Percentiles rank a stretch among this genome's conserved stretches.
Conservation (phyloP, 1,139 yeast species). For the Hansenula sp. region DNA sequence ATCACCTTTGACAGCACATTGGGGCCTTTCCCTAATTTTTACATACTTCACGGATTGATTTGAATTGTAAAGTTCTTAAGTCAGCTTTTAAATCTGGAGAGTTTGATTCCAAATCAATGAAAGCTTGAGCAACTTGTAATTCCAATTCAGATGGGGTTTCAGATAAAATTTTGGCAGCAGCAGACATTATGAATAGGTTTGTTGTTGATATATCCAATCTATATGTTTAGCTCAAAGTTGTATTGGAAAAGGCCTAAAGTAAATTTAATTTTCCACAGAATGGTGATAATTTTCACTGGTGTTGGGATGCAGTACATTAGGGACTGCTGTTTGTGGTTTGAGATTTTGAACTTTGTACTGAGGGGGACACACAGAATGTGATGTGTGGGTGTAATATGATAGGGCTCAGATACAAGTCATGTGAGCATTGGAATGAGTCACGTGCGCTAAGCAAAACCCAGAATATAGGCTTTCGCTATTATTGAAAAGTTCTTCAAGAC, state of each 20-base stretch:
- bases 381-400: no score
- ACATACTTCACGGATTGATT: conserved; percentile 87
- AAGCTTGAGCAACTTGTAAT: conserved; percentile 99
- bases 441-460: no score
- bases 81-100: conserved; percentile 95
- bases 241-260: background rate
- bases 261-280: no score
- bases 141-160: conserved; percentile 96
- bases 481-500: no score
- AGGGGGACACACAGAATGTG: no score
- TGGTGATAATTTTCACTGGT: no score
- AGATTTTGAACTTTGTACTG: no score
- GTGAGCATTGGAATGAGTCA: no score
- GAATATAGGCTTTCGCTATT: no score
- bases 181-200: conserved; percentile 63
- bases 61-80: conserved; percentile 97
- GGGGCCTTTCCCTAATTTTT: conserved; percentile 2
- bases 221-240: background rate
- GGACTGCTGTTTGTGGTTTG: no score
- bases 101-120: conserved; percentile 93
- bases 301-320: no score
- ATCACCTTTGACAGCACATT: background rate
- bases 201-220: background rate
- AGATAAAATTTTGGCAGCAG: conserved; percentile 90
- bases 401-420: no score